Evolutionary conservation across 495 filamentous ascomycete species (phyloP).

Genomic region (Acidiella bohemica): DNA sequence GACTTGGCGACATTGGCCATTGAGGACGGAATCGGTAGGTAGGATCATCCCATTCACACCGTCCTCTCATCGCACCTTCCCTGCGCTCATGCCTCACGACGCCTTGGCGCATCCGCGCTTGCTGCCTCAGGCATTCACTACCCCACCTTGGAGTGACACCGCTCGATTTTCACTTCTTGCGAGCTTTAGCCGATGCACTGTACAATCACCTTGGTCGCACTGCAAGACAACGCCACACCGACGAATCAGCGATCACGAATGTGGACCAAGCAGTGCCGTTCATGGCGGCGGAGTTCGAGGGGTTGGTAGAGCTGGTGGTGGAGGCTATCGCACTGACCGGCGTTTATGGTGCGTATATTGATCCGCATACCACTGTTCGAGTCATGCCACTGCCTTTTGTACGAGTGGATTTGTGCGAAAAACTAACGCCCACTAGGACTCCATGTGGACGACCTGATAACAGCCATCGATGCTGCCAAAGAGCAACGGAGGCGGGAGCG

Average conservation of each 20-base stretch:
- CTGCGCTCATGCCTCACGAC: too few species aligned
- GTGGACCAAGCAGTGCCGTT: neutral
- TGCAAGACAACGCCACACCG: neutral
- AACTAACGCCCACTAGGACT: neutral
- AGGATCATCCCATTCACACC: too few species aligned
- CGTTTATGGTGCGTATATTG: neutral
- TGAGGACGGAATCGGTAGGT: too few species aligned
- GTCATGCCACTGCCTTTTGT: neutral
- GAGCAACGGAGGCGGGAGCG: neutral
- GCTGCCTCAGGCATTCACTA: too few species aligned
- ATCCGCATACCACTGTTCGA: neutral
- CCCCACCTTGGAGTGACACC: too few species aligned
- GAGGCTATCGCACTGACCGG: neutral
- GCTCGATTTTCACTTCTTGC: too few species aligned
- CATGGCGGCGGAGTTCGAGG: neutral
- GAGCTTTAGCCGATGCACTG: too few species aligned
- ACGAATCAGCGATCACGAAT: neutral
- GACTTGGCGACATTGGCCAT: too few species aligned
- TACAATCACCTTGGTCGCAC: too few species aligned
- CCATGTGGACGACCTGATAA: neutral
- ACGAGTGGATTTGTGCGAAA: neutral
- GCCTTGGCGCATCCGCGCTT: too few species aligned
- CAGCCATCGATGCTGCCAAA: neutral
- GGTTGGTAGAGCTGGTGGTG: neutral
- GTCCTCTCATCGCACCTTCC: too few species aligned